phyloP scores from a whole-genome alignment of 2,329 filamentous ascomycete species.

The Penicillium occitanis region DNA sequence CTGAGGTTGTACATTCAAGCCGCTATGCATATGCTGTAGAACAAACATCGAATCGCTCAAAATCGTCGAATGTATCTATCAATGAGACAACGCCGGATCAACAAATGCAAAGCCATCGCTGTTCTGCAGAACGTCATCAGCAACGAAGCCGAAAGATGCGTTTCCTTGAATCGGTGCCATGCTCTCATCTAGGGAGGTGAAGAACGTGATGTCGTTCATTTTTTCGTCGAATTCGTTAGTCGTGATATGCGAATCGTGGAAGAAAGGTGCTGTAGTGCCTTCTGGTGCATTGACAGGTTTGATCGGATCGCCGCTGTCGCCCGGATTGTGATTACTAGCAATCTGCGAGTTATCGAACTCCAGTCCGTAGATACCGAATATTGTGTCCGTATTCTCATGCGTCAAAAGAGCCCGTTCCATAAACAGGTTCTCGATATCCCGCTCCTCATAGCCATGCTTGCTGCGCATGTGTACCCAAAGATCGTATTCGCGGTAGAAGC shows the following conservation, averaged over 20 bases:
- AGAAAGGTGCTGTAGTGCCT: neutral
- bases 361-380: slow-evolving; percentile 40
- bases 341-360: slow-evolving; percentile 26
- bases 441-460: slow-evolving; percentile 41
- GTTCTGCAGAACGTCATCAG: slow-evolving; percentile 28
- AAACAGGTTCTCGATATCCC: slow-evolving; percentile 43
- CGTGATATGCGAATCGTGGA: slow-evolving; percentile 6
- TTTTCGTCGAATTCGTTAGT: slow-evolving; percentile 23
- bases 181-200: slow-evolving; percentile 13
- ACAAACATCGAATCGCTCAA: neutral
- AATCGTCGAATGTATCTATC: neutral
- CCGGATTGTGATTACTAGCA: neutral
- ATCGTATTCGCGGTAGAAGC: slow-evolving; percentile 60
- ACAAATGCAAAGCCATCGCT: slow-evolving; percentile 36
- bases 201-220: slow-evolving; percentile 19
- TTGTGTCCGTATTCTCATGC: slow-evolving; percentile 24
- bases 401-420: slow-evolving; percentile 41
- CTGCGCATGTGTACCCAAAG: slow-evolving; percentile 57
- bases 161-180: neutral
- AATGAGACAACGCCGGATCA: slow-evolving; percentile 31
- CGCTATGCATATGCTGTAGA: slow-evolving; percentile 7
- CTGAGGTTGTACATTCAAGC: neutral
- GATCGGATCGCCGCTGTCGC: neutral
- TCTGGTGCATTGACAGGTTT: neutral
- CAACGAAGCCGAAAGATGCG: neutral